These are phyloP conservation scores for Polymyxa betae DNA, from an alignment of 208 protist species.

Conservation along the genomic window DNA sequence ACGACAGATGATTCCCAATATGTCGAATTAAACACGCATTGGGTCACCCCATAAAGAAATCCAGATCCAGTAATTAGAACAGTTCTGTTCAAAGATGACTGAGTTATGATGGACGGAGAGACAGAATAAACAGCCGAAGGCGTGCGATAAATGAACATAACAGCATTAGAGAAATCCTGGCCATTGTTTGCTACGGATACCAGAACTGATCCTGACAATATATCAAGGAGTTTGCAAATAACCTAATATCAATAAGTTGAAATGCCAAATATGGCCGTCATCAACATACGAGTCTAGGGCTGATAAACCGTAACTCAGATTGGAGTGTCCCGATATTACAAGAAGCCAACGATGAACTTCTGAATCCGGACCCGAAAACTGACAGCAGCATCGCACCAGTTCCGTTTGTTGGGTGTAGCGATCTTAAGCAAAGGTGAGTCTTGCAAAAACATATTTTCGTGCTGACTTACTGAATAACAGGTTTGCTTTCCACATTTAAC, in stretches of 20 bases:
- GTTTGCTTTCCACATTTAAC: neutral
- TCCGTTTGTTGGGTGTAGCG: slow-evolving; percentile 12
- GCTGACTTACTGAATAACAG: neutral
- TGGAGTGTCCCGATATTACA: neutral
- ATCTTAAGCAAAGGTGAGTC: neutral
- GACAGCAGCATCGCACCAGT: neutral
- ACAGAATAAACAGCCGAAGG: neutral
- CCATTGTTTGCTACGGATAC: slow-evolving; percentile 33
- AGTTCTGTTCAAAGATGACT: neutral
- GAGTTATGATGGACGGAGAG: neutral
- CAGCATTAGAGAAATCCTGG: neutral
- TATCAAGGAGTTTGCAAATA: slow-evolving; percentile 1
- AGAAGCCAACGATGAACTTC: neutral
- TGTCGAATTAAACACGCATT: slow-evolving; percentile 44
- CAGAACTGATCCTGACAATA: neutral
- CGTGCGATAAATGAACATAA: neutral
- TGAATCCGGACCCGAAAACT: neutral
- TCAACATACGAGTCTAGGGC: neutral
- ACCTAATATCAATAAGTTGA: neutral
- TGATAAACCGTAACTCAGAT: neutral
- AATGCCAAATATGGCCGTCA: neutral
- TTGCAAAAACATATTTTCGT: neutral
- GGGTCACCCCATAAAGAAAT: neutral
- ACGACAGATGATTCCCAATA: neutral
- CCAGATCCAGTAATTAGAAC: neutral